Conservation (phyloP, 2,329 filamentous ascomycete genomes). For the Fusarium bulbicola region DNA sequence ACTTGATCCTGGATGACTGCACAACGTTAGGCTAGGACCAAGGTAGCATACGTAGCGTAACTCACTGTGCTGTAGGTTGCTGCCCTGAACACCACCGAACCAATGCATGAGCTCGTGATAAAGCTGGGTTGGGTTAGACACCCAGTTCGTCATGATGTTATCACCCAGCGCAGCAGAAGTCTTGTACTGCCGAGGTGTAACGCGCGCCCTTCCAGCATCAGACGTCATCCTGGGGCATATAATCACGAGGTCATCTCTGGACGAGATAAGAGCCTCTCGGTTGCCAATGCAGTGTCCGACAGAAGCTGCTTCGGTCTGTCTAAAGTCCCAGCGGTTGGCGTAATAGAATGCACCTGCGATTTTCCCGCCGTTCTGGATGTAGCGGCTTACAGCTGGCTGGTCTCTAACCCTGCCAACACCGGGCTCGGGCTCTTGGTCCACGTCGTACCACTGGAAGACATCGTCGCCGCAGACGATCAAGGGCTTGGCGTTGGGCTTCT, state of each 20-base stretch:
- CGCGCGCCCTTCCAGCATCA: not conserved
- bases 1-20: not conserved
- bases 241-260: not conserved
- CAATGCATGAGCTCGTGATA: slow-evolving; percentile 13
- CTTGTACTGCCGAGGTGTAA: not conserved
- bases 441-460: not conserved
- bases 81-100: not conserved
- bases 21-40: too few relatives aligned
- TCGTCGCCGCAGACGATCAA: not conserved
- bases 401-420: slow-evolving; percentile 3
- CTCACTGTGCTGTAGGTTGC: too few relatives aligned
- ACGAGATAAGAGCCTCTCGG: not conserved
- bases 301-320: not conserved
- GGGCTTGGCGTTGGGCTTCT: not conserved
- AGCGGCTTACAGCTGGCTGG: not conserved
- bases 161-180: not conserved
- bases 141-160: not conserved
- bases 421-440: not conserved
- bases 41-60: too few relatives aligned
- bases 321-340: not conserved
- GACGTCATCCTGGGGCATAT: not conserved
- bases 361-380: accelerated
- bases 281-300: not conserved
- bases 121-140: not conserved
- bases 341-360: not conserved